Conservation (phyloP, 352 stramenopile species). For the Pelagophyceae sp. region DNA sequence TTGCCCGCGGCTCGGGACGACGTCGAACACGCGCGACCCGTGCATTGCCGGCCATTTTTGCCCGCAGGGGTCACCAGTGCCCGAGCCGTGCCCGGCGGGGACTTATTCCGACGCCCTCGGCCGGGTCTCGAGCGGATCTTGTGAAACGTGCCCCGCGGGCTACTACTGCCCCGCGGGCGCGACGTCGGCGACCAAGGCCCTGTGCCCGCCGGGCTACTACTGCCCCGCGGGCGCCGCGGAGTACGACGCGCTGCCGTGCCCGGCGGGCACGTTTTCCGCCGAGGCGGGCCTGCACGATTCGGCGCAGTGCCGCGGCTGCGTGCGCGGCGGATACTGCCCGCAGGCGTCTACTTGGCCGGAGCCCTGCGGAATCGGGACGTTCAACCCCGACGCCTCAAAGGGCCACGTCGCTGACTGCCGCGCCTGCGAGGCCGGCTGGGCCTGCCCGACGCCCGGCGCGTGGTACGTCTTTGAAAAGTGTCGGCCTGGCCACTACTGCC, state of each 20-base stretch:
- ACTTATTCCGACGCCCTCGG: constrained; percentile 49
- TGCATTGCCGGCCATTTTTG: constrained; percentile 45
- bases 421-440: constrained; percentile 28
- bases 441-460: constrained; percentile 26
- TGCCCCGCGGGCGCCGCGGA: constrained; percentile 59
- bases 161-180: constrained; percentile 62
- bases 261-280: constrained; percentile 65
- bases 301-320: constrained; percentile 52
- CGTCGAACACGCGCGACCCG: constrained; percentile 18
- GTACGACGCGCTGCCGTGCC: constrained; percentile 62
- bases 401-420: constrained; percentile 5
- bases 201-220: constrained; percentile 67
- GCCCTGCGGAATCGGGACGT: constrained; percentile 59
- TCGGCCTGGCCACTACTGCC: constrained; percentile 45
- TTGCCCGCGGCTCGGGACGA: constrained; percentile 44
- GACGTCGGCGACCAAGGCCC: constrained; percentile 53
- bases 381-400: constrained; percentile 19
- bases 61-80: not conserved
- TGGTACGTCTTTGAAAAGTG: constrained; percentile 23
- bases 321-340: constrained; percentile 66
- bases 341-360: constrained; percentile 66
- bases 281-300: constrained; percentile 45
- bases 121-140: constrained; percentile 10
- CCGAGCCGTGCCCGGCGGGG: constrained; percentile 53
- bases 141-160: constrained; percentile 21